These are phyloP conservation scores for Lactuca saligna DNA, from an alignment of 129 eudicot species.

Conservation along the genomic window DNA sequence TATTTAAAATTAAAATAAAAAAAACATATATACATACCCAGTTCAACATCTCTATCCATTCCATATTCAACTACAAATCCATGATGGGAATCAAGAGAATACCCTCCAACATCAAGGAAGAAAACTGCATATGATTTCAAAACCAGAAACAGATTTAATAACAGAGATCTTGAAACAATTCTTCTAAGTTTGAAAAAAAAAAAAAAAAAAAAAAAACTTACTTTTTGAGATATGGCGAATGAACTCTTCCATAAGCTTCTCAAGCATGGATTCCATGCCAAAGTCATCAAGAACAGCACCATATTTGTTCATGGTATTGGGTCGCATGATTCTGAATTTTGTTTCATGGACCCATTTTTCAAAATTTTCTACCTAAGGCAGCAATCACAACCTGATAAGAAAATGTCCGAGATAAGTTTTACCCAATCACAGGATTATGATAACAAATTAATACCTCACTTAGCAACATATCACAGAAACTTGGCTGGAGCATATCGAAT, in stretches of 20 bases:
- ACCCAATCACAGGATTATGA: slow-evolving; percentile 19
- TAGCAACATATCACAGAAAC: slow-evolving; percentile 77
- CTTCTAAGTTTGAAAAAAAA: no score
- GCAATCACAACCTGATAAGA: slow-evolving; percentile 49
- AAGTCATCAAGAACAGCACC: slow-evolving; percentile 99
- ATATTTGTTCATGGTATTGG: slow-evolving; percentile 83
- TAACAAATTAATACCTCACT: slow-evolving; percentile 61
- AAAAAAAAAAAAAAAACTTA: slow-evolving; percentile 30
- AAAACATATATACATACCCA: slow-evolving; percentile 49
- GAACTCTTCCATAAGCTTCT: slow-evolving; percentile 80
- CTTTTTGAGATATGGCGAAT: slow-evolving; percentile 80
- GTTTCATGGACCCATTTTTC: slow-evolving; percentile 90
- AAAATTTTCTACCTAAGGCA: slow-evolving; percentile 74
- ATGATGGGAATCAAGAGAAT: slow-evolving; percentile 90
- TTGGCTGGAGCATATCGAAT: slow-evolving; percentile 84
- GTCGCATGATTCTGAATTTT: slow-evolving; percentile 93
- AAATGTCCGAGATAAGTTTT: slow-evolving; percentile 36
- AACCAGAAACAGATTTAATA: slow-evolving; percentile 11
- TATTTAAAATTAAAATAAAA: slow-evolving; percentile 4
- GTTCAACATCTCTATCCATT: slow-evolving; percentile 77
- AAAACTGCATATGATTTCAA: slow-evolving; percentile 51
- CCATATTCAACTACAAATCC: slow-evolving; percentile 98
- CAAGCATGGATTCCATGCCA: slow-evolving; percentile 86
- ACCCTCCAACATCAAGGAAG: slow-evolving; percentile 90
- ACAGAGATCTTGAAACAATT: background rate